phyloP scores from a whole-genome alignment of 441 rosid species.

The Theobroma grandiflorum region DNA sequence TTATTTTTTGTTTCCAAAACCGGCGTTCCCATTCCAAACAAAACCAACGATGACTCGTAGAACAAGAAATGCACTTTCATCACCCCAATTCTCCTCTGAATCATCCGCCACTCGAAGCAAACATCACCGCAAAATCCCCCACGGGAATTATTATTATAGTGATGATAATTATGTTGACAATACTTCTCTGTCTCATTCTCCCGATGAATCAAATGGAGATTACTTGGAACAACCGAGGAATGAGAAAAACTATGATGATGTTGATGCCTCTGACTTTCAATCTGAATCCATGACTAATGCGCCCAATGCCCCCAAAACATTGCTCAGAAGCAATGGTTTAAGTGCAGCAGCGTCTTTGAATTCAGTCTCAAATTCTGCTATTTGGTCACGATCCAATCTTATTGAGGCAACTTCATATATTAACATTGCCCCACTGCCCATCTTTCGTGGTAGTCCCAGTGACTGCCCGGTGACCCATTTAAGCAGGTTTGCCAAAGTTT shows the following conservation, averaged over 20 bases:
- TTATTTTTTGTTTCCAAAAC: neutral
- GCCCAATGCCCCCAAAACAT: neutral
- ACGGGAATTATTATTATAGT: neutral
- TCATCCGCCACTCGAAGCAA: neutral
- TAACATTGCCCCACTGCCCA: slow-evolving; percentile 43
- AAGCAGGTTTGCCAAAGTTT: slow-evolving; percentile 48
- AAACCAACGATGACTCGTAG: neutral
- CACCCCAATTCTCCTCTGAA: neutral
- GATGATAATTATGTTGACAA: neutral
- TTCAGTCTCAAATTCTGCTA: neutral
- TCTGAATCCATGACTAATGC: neutral
- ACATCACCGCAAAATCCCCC: neutral
- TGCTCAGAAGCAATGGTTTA: neutral
- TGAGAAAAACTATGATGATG: neutral
- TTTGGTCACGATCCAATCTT: neutral
- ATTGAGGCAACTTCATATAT: slow-evolving; percentile 28
- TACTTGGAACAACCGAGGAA: neutral
- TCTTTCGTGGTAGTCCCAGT: slow-evolving; percentile 34
- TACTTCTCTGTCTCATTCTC: slow-evolving; percentile 8
- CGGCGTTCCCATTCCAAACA: neutral
- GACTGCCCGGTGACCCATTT: slow-evolving; percentile 44
- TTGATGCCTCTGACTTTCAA: slow-evolving; percentile 5
- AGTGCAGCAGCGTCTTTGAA: neutral
- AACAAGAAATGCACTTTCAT: slow-evolving; percentile 13
- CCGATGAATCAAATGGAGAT: neutral